Evolutionary conservation across 2,329 filamentous ascomycete species (phyloP).

Genomic region (Fragosphaeria purpurea): DNA sequence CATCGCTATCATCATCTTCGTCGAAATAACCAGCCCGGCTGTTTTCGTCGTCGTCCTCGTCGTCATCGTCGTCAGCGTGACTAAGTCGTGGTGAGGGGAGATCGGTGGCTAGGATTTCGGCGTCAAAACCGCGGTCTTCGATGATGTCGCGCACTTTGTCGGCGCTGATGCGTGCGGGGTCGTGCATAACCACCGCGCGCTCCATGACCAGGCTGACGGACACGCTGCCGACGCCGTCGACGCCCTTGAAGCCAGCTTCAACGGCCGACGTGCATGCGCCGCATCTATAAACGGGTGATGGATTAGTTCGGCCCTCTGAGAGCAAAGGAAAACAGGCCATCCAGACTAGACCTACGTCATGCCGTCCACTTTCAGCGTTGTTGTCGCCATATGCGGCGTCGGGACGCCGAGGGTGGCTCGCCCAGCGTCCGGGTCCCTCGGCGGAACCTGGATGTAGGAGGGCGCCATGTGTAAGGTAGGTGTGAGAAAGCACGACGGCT

Average conservation of each 20-base stretch:
- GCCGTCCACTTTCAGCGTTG: constrained; percentile 80
- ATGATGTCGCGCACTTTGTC: constrained; percentile 76
- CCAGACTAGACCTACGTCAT: constrained; percentile 54
- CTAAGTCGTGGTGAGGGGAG: constrained; percentile 45
- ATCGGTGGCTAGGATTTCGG: constrained; percentile 76
- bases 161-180: constrained; percentile 62
- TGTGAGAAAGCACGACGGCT: too few relatives aligned
- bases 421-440: constrained; percentile 24
- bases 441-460: constrained; percentile 36
- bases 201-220: constrained; percentile 93
- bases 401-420: constrained; percentile 24
- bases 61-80: constrained; percentile 20
- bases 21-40: too few relatives aligned
- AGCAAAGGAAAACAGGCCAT: neutral
- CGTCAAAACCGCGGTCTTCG: constrained; percentile 87
- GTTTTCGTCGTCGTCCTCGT: constrained; percentile 22
- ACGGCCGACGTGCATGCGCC: constrained; percentile 94
- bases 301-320: constrained; percentile 18
- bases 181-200: constrained; percentile 86
- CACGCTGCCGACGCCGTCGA: constrained; percentile 73
- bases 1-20: constrained; percentile 28
- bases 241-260: constrained; percentile 76
- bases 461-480: constrained; percentile 35
- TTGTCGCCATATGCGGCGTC: constrained; percentile 68
- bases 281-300: constrained; percentile 46